Base-by-base conservation (phyloP, 2,329 filamentous ascomycete genomes). In the Paracoccidioides lutzii region DNA sequence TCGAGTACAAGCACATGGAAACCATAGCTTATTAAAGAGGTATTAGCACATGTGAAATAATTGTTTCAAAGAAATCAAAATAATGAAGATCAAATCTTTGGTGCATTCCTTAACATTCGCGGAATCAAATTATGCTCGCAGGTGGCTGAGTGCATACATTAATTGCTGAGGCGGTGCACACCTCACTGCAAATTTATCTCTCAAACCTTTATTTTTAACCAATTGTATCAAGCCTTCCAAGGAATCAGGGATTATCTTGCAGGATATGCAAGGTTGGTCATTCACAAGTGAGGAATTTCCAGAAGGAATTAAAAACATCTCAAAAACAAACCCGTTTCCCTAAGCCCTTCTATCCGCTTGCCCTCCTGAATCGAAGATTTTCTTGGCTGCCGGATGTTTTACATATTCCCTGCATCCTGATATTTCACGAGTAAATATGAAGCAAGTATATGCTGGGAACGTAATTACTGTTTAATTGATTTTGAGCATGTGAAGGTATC, bases 111-210 rank as follows among this genome's bases (percentile, higher is more conserved):
- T 22, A 22, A 22, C 22, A 22, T 22, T 2, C 7, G 32, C 12
- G 37, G 5, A 35, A 48, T 3, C 5, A 14, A 30, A 9, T 10
- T 52, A 8, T 42, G 38, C 28, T 52, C 4, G 14, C n/a, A n/a
- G 4, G 49, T 52, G 49, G 49, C 49, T 52, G 33, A 37, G 49
- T 52, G 49, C 49, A 52, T 52, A 42, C 38, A 52, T 37, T 35
- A 32, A 22, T 32, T 52, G 49, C 37, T 52, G 49, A 52, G 49
- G 49, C 49, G 38, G 49, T 52, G 49, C 49, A 52, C 14, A 28
- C 8, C 30, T 15, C 22, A 35, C 12, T 30, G 35, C 14, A 14
- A 9, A 14, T 32, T 30, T 15, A 14, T 8, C 32, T 52, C 49
- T 15, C 49, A 52, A 35, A 52, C 49, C 9, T 9, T 2, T 8